A percentile compares a stretch with the other conserved stretches of the same genome.
phyloP scores from a whole-genome alignment of 2,329 filamentous ascomycete species.

The Claviceps humidiphila region DNA sequence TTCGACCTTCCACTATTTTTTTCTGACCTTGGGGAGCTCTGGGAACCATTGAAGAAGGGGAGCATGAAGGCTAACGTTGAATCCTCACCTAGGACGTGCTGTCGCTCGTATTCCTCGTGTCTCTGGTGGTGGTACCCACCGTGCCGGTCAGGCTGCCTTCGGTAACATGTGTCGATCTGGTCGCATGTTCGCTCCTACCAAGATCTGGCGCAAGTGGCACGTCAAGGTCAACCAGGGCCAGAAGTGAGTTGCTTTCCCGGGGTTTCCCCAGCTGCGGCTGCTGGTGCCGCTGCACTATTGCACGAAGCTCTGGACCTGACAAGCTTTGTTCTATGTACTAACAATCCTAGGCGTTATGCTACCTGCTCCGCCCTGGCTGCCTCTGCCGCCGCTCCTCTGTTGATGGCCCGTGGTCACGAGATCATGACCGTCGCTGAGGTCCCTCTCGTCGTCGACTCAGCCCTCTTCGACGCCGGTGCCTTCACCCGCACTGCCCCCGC shows the following conservation, averaged over 20 bases:
- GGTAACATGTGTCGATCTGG: constrained; percentile 99
- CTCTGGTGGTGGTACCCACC: constrained; percentile 99
- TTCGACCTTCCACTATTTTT: background rate
- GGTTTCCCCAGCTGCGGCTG: background rate
- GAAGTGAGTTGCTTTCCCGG: constrained; percentile 49
- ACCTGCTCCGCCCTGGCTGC: constrained; percentile 94
- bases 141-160: constrained; percentile 98
- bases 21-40: background rate
- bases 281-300: no score
- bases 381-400: constrained; percentile 85
- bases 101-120: constrained; percentile 99
- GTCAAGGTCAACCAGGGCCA: constrained; percentile 99
- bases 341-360: constrained; percentile 66
- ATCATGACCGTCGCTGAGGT: constrained; percentile 88
- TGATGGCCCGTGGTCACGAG: constrained; percentile 94
- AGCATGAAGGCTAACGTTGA: background rate
- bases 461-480: constrained; percentile 66
- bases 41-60: no score
- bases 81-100: constrained; percentile 64
- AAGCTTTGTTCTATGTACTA: background rate
- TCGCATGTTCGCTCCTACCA: constrained; percentile 99
- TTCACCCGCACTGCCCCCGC: constrained; percentile 83
- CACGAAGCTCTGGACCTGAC: no score
- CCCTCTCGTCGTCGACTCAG: constrained; percentile 88
- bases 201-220: constrained; percentile 99